Evolutionary conservation across 495 filamentous ascomycete genomes (phyloP).

Genomic region (Tuber melanosporum): DNA sequence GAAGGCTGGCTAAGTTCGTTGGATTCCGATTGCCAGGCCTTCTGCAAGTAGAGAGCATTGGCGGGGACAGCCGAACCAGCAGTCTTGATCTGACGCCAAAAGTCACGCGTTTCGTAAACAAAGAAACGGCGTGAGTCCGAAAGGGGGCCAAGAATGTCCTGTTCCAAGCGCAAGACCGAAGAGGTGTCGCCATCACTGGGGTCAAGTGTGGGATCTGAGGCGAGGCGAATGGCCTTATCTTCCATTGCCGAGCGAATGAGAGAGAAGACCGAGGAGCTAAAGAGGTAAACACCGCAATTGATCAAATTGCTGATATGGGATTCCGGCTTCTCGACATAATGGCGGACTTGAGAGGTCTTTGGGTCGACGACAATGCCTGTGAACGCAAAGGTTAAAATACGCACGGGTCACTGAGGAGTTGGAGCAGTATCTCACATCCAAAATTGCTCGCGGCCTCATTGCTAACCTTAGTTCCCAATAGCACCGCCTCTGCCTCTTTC

Average conservation of each 20-base stretch:
- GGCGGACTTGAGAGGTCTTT: slow-evolving; percentile 89
- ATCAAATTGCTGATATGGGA: slow-evolving; percentile 97
- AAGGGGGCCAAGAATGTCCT: slow-evolving; percentile 93
- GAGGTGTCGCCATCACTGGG: slow-evolving; percentile 75
- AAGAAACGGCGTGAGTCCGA: slow-evolving; percentile 98
- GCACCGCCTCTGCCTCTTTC: slow-evolving; percentile 94
- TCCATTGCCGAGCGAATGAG: slow-evolving; percentile 93
- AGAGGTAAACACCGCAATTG: slow-evolving; percentile 99
- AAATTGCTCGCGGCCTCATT: slow-evolving; percentile 94
- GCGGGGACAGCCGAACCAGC: slow-evolving; percentile 95
- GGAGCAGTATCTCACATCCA: slow-evolving; percentile 54
- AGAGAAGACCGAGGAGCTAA: slow-evolving; percentile 91
- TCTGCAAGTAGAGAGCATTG: slow-evolving; percentile 93
- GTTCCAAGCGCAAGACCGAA: slow-evolving; percentile 90
- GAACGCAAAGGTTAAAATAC: background rate
- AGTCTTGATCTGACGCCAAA: slow-evolving; percentile 99
- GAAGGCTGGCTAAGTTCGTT: slow-evolving; percentile 76
- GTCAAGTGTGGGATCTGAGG: slow-evolving; percentile 91
- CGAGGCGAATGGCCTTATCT: slow-evolving; percentile 80
- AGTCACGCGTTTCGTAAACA: slow-evolving; percentile 97
- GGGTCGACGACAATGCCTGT: slow-evolving; percentile 78
- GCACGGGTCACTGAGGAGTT: background rate
- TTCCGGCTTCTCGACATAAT: slow-evolving; percentile 99
- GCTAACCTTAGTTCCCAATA: slow-evolving; percentile 85
- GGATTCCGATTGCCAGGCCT: slow-evolving; percentile 80